Evolutionary conservation across 2,329 filamentous ascomycete genomes (phyloP), one percentile per base, ranked within the genome.

Genomic region (Beauveria sp.): DNA sequence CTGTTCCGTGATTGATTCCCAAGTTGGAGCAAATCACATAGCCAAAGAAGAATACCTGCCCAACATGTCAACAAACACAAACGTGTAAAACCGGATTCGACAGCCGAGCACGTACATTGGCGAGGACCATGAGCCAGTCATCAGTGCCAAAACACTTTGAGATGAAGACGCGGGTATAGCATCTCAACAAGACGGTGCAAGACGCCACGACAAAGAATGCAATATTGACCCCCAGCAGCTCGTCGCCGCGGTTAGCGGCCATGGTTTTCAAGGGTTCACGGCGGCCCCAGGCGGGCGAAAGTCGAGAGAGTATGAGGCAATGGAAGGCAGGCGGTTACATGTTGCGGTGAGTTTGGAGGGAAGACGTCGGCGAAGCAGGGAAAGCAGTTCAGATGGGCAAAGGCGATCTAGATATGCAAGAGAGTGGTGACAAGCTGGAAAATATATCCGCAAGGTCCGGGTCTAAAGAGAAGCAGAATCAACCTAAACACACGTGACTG

Each of bases 111-210:
- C 65, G 26, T 68, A 73, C 71, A 60, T 67, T 65, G 7, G 73
- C 73, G 26, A 65, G 22, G 1, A 68, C 55, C 75, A 76, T 76
- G 10, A 74, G 62, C 70, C 70, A 75, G 66, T 76, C 74, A 46
- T 76, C 74, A 3, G 63, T 51, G 0, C 74, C 73, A 54, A 75
- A 76, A 1, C 69, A 69, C 52, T 69, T 71, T 38, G 75, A 69
- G 50, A 76, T 66, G 31, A 66, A 64, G 5, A 64, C 60, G 6
- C 74, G 71, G 16, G 75, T 72, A 64, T 71, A 75, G 22, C 67
- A 68, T 64, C 74, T 66, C 49, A 76, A 49, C 0, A 64, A 6
- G 14, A 70, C 70, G 22, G 70, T 67, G 14, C 69, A 63, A 10
- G 69, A 8, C 1, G 72, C 68, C 50, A 68, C 20, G 1, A 62